Percentiles rank a stretch among this genome's conserved stretches.
These are phyloP conservation scores for Phytophthora megakarya DNA, from an alignment of 352 stramenopile genomes.

Conservation along the genomic window DNA sequence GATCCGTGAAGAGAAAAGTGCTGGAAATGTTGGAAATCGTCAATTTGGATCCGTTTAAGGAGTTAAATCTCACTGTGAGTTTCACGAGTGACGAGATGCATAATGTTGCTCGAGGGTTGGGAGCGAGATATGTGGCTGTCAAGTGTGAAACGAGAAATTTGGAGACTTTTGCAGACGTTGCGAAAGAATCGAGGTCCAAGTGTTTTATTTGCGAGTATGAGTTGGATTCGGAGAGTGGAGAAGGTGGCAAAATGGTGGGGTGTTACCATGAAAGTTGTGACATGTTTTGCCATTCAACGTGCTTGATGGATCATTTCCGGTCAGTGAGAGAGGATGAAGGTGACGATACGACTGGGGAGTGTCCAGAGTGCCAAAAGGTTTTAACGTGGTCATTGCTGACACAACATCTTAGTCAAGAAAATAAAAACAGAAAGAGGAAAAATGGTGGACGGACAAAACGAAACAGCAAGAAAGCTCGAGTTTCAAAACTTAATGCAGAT, in stretches of 20 bases:
- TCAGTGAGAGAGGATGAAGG: constrained; percentile 28
- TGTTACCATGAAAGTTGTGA: constrained; percentile 56
- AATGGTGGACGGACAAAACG: not conserved
- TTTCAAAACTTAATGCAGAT: not conserved
- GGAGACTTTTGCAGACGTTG: constrained; percentile 12
- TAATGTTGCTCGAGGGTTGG: constrained; percentile 37
- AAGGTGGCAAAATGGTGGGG: constrained; percentile 11
- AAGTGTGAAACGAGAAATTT: constrained; percentile 45
- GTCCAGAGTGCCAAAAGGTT: constrained; percentile 46
- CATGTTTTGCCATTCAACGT: constrained; percentile 51
- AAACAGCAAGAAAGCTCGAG: constrained; percentile 11
- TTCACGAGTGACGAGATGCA: constrained; percentile 58
- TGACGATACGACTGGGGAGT: constrained; percentile 34
- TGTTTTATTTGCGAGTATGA: constrained; percentile 58
- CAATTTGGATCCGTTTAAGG: constrained; percentile 56
- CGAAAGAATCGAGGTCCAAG: not conserved
- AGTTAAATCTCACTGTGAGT: constrained; percentile 51
- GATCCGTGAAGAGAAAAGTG: constrained; percentile 74
- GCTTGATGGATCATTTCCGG: constrained; percentile 61
- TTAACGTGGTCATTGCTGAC: constrained; percentile 55
- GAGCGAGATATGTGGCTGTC: constrained; percentile 37
- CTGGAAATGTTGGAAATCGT: constrained; percentile 72
- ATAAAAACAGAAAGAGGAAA: constrained; percentile 13
- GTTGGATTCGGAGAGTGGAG: constrained; percentile 15
- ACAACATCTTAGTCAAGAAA: constrained; percentile 13